Evolutionary conservation across 495 filamentous ascomycete species (phyloP), one percentile per base, ranked within the genome.

Genomic region (Parmelia sp.): DNA sequence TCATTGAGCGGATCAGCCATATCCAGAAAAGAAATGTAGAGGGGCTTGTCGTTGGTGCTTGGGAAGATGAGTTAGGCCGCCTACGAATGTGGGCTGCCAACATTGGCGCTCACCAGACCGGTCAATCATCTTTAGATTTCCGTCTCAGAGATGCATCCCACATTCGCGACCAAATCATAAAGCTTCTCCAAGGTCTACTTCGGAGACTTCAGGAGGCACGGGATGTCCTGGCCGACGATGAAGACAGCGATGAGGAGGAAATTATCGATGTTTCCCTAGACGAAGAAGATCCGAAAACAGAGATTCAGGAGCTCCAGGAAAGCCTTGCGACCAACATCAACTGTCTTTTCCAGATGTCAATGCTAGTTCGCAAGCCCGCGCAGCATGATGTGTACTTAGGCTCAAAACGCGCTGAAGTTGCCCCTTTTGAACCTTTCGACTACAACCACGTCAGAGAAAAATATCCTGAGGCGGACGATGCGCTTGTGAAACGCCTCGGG

Each of bases 41-140:
- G 29, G 21, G n/a, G 53, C n/a, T 23, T 33, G 15, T 29, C 35
- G 15, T 11, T 7, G n/a, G 39, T 29, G 3, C 35, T 19, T 67
- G 68, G 65, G 35, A 63, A 53, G 68, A 70, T 60, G 74, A 75
- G n/a, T 37, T 69, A 9, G 74, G 72, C 4, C 65, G 72, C 17
- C 66, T 76, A n/a, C 69, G 69, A 21, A 61, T 74, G 3, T 76
- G 74, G 74, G 67, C 74, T 27, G 68, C 67, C 14, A 75, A 76
- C 66, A 65, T 70, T 49, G 74, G 74, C 29, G 74, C 71, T 35
- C 73, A 76, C 47, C 42, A 64, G 37, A 67, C 35, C 21, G 71
- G 71, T 25, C 59, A 62, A 60, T 65, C 62, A 21, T 70, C 68
- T 27, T 29, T 70, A 47, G 61, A 70, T 40, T 70, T 49, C 21